Evolutionary conservation across 208 protist genomes (phyloP).

Genomic region (Leishmania lainsoni): DNA sequence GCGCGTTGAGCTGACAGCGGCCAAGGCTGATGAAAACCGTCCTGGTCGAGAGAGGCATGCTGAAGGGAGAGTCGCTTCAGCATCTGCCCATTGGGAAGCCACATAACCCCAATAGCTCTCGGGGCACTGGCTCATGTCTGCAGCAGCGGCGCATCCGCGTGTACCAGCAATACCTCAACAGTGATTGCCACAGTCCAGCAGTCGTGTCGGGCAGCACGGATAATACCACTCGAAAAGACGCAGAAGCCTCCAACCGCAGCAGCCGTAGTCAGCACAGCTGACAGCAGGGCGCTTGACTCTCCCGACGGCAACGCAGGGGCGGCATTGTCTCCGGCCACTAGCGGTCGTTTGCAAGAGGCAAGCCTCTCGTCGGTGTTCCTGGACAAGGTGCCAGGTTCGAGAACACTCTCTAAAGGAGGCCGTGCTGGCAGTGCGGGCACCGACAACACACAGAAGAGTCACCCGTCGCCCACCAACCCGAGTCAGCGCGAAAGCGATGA

Average conservation of each 20-base stretch:
- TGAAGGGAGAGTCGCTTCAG: background rate
- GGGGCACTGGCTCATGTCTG: background rate
- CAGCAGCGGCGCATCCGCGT: background rate
- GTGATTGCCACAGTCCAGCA: constrained; percentile 25
- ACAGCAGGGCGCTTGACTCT: too few species aligned
- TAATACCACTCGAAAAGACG: background rate
- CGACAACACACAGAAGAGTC: background rate
- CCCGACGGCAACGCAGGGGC: background rate
- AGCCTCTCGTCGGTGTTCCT: background rate
- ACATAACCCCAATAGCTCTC: background rate
- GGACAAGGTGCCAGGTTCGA: background rate
- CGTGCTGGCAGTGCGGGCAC: background rate
- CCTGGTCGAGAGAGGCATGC: background rate
- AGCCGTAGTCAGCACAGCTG: background rate
- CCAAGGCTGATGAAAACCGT: background rate
- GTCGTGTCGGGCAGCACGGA: background rate
- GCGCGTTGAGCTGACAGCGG: constrained; percentile 10
- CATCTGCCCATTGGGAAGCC: background rate
- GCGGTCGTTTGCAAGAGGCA: too few species aligned
- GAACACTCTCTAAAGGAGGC: too few species aligned
- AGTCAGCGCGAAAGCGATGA: background rate
- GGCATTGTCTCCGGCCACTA: background rate
- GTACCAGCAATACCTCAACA: constrained; percentile 1
- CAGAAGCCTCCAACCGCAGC: background rate
- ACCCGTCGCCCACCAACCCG: background rate